Evolutionary conservation across 306 rosid genomes (phyloP).

Genomic region (Prunus salicina): DNA sequence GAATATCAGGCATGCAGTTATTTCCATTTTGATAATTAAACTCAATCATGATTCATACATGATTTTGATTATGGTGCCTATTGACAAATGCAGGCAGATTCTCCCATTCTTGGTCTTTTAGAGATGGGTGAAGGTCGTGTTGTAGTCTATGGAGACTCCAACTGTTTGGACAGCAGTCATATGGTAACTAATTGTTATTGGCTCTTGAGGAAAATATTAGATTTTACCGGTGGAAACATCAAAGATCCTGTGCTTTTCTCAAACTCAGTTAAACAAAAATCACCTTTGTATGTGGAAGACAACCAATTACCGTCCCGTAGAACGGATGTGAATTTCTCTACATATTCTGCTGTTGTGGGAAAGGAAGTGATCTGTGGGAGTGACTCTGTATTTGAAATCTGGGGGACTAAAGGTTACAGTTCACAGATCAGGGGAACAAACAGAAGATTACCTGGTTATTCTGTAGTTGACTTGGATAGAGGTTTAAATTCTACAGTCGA

Average conservation of each 20-base stretch:
- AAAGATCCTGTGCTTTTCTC: constrained; percentile 85
- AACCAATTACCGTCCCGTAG: constrained; percentile 84
- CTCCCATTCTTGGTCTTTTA: constrained; percentile 84
- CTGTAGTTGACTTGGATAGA: constrained; percentile 56
- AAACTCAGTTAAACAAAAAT: constrained; percentile 48
- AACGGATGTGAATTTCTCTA: constrained; percentile 83
- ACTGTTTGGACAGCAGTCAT: constrained; percentile 95
- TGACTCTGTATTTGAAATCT: constrained; percentile 79
- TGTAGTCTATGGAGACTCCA: constrained; percentile 93
- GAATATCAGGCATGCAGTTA: background rate
- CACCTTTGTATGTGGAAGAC: constrained; percentile 58
- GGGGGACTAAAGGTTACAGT: constrained; percentile 86
- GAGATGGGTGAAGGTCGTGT: constrained; percentile 66
- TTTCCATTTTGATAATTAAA: background rate
- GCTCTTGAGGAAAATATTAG: constrained; percentile 77
- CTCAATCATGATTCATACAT: background rate
- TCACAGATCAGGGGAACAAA: constrained; percentile 79
- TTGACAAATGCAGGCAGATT: constrained; percentile 73
- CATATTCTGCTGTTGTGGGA: constrained; percentile 71
- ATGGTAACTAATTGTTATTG: constrained; percentile 93
- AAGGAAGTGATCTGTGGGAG: constrained; percentile 73
- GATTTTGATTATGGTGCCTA: constrained; percentile 6
- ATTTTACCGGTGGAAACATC: constrained; percentile 62
- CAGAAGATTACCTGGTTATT: constrained; percentile 81
- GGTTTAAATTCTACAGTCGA: constrained; percentile 56